Evolutionary conservation across 768 basidiomycete genomes (phyloP), one percentile per base, ranked within the genome.

Genomic region (Rhodosporidiobolus odoratus): DNA sequence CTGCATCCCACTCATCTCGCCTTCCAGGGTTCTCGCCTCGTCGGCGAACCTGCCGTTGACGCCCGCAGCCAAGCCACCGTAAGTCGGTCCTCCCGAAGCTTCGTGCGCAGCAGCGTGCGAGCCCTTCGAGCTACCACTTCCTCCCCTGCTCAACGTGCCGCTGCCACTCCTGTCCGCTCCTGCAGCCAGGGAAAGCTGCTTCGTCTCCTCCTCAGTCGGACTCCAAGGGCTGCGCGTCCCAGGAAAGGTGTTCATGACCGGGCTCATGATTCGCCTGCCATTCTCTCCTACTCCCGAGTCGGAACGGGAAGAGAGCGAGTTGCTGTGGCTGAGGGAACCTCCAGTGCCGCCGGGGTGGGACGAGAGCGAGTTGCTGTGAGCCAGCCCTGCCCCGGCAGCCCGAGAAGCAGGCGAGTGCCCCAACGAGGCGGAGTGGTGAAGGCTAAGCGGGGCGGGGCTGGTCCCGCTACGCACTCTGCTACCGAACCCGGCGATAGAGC

Each of bases 161-260:
- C 63, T 48, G 1, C 69, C 69, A n/a, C 58, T 59, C 41, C 52
- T 15, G 58, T 34, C 13, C 58, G 16, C 4, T 43, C 52, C 7
- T 38, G 37, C 50, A 4, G 43, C 62, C 27, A 68, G 45, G 25
- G 57, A n/a, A 21, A 74, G 58, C 62, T 70, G 68, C 62, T 74
- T 70, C 58, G 65, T 68, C 63, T 74, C 73, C 40, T 67, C 73
- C 58, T 65, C 68, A 1, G 73, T 74, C 50, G 68, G 73, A 56
- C 73, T 74, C 73, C 73, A 74, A 2, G 73, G 73, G 32, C 68
- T 74, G 40, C 58, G 59, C 16, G 58, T n/a, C 2, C 65, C 47
- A 12, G 62, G 63, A 16, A 70, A 58, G 2, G 50, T 53, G 32
- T 50, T 66, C 32, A 71, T 48, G 23, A 64, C 73, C 17, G 73